phyloP scores from a whole-genome alignment of 768 basidiomycete genomes.

The Thelephora aurantiotincta region DNA sequence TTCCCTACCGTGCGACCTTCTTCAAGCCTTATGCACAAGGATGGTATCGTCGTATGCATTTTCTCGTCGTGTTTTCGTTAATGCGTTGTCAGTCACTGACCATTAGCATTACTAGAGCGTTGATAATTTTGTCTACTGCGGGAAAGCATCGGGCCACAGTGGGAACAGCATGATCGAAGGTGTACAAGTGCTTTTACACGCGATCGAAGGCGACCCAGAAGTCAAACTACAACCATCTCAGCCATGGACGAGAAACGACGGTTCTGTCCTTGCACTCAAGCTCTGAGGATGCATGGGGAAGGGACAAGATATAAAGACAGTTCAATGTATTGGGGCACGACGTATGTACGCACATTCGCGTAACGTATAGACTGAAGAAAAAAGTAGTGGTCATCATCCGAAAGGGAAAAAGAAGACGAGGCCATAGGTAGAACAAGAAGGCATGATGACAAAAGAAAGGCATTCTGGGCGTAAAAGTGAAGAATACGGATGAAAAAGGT shows the following conservation, averaged over 20 bases:
- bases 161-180: conserved; percentile 22
- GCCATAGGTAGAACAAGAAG: too few species aligned
- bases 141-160: conserved; percentile 25
- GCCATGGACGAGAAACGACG: conserved; percentile 22
- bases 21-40: conserved; percentile 40
- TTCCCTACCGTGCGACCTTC: conserved; percentile 36
- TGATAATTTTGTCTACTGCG: conserved; percentile 45
- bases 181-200: conserved; percentile 28
- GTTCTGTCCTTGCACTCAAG: conserved; percentile 15
- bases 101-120: conserved; percentile 26
- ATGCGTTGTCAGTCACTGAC: background rate
- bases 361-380: too few species aligned
- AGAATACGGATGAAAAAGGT: too few species aligned
- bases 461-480: too few species aligned
- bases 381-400: too few species aligned
- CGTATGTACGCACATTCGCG: too few species aligned
- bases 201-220: conserved; percentile 30
- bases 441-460: too few species aligned
- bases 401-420: too few species aligned
- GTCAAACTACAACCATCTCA: conserved; percentile 23
- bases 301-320: background rate
- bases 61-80: background rate
- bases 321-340: too few species aligned
- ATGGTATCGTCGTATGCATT: conserved; percentile 44
- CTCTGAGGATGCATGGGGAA: conserved; percentile 1